Conservation (phyloP, 2,329 filamentous ascomycete species). For the Aspergillus quadricinctus region DNA sequence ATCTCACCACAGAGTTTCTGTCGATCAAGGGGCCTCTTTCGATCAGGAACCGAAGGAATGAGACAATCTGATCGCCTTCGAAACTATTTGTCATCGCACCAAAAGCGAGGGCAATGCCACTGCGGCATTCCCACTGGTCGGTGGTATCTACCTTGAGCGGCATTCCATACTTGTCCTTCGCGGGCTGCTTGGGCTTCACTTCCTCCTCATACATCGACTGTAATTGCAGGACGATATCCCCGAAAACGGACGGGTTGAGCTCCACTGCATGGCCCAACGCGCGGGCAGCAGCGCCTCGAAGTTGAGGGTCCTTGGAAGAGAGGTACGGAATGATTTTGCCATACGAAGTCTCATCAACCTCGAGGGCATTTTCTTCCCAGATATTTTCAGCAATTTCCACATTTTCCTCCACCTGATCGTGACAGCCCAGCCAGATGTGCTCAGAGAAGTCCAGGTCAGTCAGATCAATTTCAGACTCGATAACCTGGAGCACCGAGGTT, state of each 20-base stretch:
- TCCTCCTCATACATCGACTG: conserved; percentile 70
- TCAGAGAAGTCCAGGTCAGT: conserved; percentile 80
- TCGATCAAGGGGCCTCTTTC: conserved; percentile 84
- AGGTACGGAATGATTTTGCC: conserved; percentile 71
- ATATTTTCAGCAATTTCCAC: conserved; percentile 77
- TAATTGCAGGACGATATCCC: conserved; percentile 60
- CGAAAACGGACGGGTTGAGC: conserved; percentile 56
- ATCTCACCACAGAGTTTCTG: conserved; percentile 68
- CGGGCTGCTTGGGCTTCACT: conserved; percentile 75
- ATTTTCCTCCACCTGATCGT: conserved; percentile 88
- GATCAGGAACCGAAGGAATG: conserved; percentile 81
- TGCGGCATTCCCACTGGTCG: conserved; percentile 87
- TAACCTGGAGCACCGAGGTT: conserved; percentile 79
- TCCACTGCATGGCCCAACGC: conserved; percentile 71
- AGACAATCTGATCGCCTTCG: conserved; percentile 63
- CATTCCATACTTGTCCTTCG: conserved; percentile 92
- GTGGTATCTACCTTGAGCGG: conserved; percentile 79
- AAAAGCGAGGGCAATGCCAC: conserved; percentile 84
- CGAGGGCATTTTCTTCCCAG: conserved; percentile 88
- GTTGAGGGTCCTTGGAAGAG: conserved; percentile 71
- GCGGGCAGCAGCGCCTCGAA: conserved; percentile 77
- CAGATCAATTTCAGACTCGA: conserved; percentile 87
- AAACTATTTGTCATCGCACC: conserved; percentile 73
- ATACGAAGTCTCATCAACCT: conserved; percentile 62
- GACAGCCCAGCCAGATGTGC: conserved; percentile 88